Evolutionary conservation across 768 basidiomycete genomes (phyloP).

Genomic region (Kondoa subrosea): DNA sequence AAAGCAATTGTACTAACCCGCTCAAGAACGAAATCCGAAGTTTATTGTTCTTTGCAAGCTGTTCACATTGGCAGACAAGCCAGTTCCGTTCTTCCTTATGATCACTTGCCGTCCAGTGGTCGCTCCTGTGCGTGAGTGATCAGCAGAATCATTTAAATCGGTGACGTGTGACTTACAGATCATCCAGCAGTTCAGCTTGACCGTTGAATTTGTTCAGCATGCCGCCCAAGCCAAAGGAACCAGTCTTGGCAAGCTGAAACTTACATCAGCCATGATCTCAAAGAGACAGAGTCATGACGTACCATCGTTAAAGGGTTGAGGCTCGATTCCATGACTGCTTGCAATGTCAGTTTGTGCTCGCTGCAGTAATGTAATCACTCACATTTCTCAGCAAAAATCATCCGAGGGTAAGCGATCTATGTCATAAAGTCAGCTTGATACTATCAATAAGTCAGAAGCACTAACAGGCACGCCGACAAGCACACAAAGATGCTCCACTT

Average conservation of each 20-base stretch:
- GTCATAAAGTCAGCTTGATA: conserved; percentile 9
- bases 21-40: conserved; percentile 69
- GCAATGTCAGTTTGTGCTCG: not conserved
- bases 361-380: conserved; percentile 37
- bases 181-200: conserved; percentile 81
- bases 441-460: not conserved
- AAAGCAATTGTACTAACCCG: no score
- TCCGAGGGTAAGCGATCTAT: conserved; percentile 63
- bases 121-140: no score
- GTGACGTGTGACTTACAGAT: conserved; percentile 37
- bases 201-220: conserved; percentile 72
- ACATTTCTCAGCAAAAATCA: conserved; percentile 51
- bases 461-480: conserved; percentile 45
- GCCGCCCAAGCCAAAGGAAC: conserved; percentile 51
- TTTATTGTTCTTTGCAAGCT: conserved; percentile 45
- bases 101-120: conserved; percentile 25
- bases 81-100: conserved; percentile 64
- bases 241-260: conserved; percentile 51
- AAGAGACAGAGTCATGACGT: not conserved
- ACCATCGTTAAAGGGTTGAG: not conserved
- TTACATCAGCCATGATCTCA: conserved; percentile 46
- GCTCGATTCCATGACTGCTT: not conserved
- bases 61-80: conserved; percentile 60
- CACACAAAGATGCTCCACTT: conserved; percentile 65
- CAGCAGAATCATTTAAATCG: not conserved